Conservation (phyloP, 1,139 yeast species). For the Lodderomyces beijingensis region DNA sequence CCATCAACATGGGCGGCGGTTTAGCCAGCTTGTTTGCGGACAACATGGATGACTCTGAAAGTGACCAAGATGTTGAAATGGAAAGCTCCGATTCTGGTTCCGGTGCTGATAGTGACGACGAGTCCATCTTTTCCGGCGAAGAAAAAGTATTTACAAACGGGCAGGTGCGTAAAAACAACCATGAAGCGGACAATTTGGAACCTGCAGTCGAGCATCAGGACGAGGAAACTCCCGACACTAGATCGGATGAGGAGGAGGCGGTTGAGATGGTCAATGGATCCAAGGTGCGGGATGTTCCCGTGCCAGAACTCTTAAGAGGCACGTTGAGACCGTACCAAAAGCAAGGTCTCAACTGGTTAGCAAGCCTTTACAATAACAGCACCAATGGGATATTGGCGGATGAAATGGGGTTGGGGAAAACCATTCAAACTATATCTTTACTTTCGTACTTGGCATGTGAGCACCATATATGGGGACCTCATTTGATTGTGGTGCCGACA, state of each 20-base stretch:
- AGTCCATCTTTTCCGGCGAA: slow-evolving; percentile 15
- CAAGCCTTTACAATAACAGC: slow-evolving; percentile 84
- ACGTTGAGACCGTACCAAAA: slow-evolving; percentile 87
- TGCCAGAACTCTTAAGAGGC: slow-evolving; percentile 71
- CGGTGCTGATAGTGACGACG: slow-evolving; percentile 17
- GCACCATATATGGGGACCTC: slow-evolving; percentile 97
- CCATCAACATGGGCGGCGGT: slow-evolving; percentile 2
- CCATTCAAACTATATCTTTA: slow-evolving; percentile 91
- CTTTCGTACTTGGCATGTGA: slow-evolving; percentile 88
- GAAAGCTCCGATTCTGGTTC: no score
- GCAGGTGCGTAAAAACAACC: slow-evolving; percentile 15
- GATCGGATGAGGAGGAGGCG: slow-evolving; percentile 13
- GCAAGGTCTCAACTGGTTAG: slow-evolving; percentile 96
- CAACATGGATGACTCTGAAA: slow-evolving; percentile 13
- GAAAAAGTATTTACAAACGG: slow-evolving; percentile 27
- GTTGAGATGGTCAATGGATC: slow-evolving; percentile 34
- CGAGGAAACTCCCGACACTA: slow-evolving; percentile 1
- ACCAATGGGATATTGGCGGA: slow-evolving; percentile 98
- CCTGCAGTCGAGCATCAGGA: not conserved
- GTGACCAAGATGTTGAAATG: slow-evolving; percentile 12
- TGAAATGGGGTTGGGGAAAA: slow-evolving; percentile 98
- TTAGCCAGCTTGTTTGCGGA: slow-evolving; percentile 13
- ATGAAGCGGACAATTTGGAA: not conserved
- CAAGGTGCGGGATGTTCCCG: slow-evolving; percentile 64
- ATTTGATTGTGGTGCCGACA: slow-evolving; percentile 93